Conservation (phyloP, 1,284 basidiomycete species). For the Dichomitus squalens region DNA sequence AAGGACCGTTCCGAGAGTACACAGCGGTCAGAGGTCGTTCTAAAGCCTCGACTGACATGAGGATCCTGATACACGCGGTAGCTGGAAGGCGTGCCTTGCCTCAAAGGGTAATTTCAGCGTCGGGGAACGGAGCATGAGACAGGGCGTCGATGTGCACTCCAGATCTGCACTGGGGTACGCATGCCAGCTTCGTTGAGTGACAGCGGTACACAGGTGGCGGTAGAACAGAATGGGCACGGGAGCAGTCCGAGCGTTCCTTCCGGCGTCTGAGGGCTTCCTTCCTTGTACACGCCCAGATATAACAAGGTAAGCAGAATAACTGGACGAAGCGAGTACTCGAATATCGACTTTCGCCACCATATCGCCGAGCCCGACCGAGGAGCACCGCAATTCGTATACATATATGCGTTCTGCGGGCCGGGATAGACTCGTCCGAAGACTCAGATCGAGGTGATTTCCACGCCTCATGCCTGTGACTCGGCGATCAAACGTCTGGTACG, state of each 20-base stretch:
- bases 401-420: constrained; percentile 6
- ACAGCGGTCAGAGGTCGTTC: background rate
- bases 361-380: no score
- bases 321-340: no score
- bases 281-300: background rate
- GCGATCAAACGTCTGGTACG: constrained; percentile 23
- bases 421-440: constrained; percentile 1
- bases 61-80: constrained; percentile 17
- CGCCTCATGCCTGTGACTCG: constrained; percentile 18
- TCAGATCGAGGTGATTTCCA: constrained; percentile 3
- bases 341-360: no score
- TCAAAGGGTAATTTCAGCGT: constrained; percentile 13
- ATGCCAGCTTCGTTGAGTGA: constrained; percentile 2
- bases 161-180: background rate
- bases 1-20: constrained; percentile 6
- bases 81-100: constrained; percentile 16
- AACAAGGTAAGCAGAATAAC: constrained; percentile 2
- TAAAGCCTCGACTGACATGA: constrained; percentile 14
- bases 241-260: constrained; percentile 1
- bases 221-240: constrained; percentile 9
- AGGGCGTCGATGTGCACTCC: background rate
- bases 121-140: constrained; percentile 16
- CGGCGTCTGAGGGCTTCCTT: background rate
- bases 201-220: constrained; percentile 10
- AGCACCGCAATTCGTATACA: background rate